A percentile compares a stretch with the other conserved stretches of the same genome.
These are phyloP conservation scores for Psilocybe tampanensis DNA, from an alignment of 768 basidiomycete genomes.

Conservation along the genomic window DNA sequence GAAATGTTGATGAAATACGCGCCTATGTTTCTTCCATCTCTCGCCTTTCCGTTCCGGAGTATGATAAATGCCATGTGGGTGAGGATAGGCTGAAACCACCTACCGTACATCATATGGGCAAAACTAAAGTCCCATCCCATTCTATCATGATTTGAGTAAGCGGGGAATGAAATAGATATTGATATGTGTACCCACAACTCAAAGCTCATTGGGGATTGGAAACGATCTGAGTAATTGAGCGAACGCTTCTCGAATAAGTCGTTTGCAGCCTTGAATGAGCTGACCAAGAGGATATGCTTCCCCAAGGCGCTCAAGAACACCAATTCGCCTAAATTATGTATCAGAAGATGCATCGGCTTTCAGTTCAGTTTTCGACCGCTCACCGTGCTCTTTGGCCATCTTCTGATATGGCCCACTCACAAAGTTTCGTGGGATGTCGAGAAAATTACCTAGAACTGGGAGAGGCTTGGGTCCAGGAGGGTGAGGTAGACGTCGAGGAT, in stretches of 20 bases:
- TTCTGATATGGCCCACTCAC: slow-evolving; percentile 28
- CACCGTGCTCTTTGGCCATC: background rate
- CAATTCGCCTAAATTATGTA: slow-evolving; percentile 47
- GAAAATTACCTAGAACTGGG: slow-evolving; percentile 55
- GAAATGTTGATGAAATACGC: slow-evolving; percentile 55
- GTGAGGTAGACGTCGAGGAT: slow-evolving; percentile 28
- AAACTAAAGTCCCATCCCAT: slow-evolving; percentile 53
- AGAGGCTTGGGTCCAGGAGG: slow-evolving; percentile 58
- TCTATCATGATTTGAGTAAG: slow-evolving; percentile 16
- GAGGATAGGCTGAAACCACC: background rate
- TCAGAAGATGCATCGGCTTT: no score
- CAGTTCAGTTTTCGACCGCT: background rate
- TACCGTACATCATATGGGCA: slow-evolving; percentile 52
- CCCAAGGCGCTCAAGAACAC: slow-evolving; percentile 56
- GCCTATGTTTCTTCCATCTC: slow-evolving; percentile 54
- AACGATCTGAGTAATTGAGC: slow-evolving; percentile 57
- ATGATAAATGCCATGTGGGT: background rate
- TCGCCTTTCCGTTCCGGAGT: slow-evolving; percentile 35
- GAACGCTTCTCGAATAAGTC: slow-evolving; percentile 63
- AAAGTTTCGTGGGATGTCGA: slow-evolving; percentile 42
- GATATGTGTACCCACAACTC: slow-evolving; percentile 39
- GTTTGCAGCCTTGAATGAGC: slow-evolving; percentile 42
- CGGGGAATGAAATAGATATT: background rate
- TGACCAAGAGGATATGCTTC: slow-evolving; percentile 39
- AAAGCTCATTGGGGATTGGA: slow-evolving; percentile 49